Base-by-base conservation (phyloP, 2,329 filamentous ascomycete species). In the Xylaria sp. region DNA sequence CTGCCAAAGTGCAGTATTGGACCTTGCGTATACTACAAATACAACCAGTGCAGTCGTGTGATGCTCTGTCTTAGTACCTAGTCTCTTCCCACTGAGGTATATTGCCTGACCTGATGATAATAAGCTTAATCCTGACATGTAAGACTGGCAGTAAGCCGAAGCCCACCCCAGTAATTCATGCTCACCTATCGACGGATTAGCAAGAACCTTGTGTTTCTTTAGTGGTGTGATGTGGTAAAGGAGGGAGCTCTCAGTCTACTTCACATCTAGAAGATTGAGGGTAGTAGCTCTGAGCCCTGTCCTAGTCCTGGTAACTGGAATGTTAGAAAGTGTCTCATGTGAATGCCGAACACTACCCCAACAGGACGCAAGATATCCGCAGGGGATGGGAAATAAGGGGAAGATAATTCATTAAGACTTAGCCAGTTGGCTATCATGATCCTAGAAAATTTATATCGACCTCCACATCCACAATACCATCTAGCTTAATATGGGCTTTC, bases 121-220 rank as follows among this genome's bases (percentile, higher is more conserved):
- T 25, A 41, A 47, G 41, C 17, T 47, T 9, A 23, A 60, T 60
- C 1, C 33, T 8, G 25, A 11, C 10, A 11, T 19, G 23, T 29
- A 41, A 40, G 54, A 35, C 47, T 61, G 19, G 31, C n/a, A 31
- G 38, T 17, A 53, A 44, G 41, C 43, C 54, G 43, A 41, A 19
- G 7, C 31, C 37, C 15, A 41, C 25, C 31, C 41, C 10, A 13
- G 21, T 19, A 23, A 58, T 40, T 38, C 38, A 46, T 27, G 17
- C 17, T 23, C 8, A 21, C 38, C 46, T 52, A 29, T 13, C 17
- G 8, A 23, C 35, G 19, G 19, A 25, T 57, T 35, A 44, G 29
- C 9, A 44, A 57, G n/a, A 35, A 27, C 27, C 54, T 13, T n/a
- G 13, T 9, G n/a, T 25, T 23, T n/a, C 49, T 13, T 21, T 29